These are phyloP conservation scores for Elaphomyces granulatus DNA, from an alignment of 495 filamentous ascomycete genomes.

Conservation along the genomic window DNA sequence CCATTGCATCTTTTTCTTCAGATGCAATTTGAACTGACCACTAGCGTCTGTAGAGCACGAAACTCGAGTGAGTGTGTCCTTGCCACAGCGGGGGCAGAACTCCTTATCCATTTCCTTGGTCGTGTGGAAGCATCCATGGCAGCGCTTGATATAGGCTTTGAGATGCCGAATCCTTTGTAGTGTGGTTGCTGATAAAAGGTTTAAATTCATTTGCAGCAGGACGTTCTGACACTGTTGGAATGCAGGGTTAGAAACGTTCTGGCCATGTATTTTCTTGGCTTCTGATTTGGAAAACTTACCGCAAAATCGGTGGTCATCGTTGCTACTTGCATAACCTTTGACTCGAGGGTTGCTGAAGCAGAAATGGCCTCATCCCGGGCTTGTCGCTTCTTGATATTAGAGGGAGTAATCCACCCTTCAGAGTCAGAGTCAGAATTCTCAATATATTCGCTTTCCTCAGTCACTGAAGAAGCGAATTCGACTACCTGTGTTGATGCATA, in stretches of 20 bases:
- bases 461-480: conserved; percentile 3
- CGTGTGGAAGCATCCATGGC: conserved; percentile 84
- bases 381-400: conserved; percentile 77
- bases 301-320: conserved; percentile 90
- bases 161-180: conserved; percentile 64
- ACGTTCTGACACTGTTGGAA: conserved; percentile 60
- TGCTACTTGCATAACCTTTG: conserved; percentile 60
- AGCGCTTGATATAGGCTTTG: conserved; percentile 77
- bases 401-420: conserved; percentile 74
- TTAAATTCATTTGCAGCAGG: conserved; percentile 82
- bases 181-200: conserved; percentile 60
- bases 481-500: conserved; percentile 3
- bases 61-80: conserved; percentile 71
- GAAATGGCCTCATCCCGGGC: conserved; percentile 43
- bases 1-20: conserved; percentile 94
- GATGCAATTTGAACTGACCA: conserved; percentile 72
- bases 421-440: conserved; percentile 3
- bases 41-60: conserved; percentile 66
- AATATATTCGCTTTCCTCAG: conserved; percentile 9
- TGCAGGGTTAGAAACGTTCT: conserved; percentile 7
- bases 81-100: conserved; percentile 87
- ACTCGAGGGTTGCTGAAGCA: conserved; percentile 33
- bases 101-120: conserved; percentile 78
- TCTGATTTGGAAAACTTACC: conserved; percentile 29
- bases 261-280: neutral